These are phyloP conservation scores for Colletotrichum scovillei DNA, from an alignment of 2,329 filamentous ascomycete species.

Conservation along the genomic window DNA sequence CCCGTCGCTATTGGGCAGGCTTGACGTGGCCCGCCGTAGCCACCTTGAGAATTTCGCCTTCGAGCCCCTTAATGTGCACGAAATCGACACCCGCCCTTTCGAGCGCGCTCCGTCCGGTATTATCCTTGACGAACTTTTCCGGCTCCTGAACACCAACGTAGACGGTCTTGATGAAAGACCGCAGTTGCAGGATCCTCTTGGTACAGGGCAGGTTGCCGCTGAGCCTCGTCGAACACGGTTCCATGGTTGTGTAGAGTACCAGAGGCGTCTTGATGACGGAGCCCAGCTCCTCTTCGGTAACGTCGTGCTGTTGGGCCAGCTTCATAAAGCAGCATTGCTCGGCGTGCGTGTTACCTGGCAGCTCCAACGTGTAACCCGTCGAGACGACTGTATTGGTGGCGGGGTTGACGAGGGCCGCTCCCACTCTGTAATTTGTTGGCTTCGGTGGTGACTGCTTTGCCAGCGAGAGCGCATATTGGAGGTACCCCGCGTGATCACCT, in stretches of 20 bases:
- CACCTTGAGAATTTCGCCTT: conserved; percentile 82
- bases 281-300: conserved; percentile 66
- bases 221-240: conserved; percentile 80
- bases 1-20: neutral
- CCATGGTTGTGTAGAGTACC: conserved; percentile 91
- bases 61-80: conserved; percentile 78
- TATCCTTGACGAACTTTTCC: conserved; percentile 87
- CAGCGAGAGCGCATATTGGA: conserved; percentile 79
- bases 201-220: conserved; percentile 83
- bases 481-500: conserved; percentile 61
- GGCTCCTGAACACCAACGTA: conserved; percentile 92
- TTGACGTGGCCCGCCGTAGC: conserved; percentile 82
- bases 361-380: conserved; percentile 91
- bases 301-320: conserved; percentile 60
- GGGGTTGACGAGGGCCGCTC: conserved; percentile 81
- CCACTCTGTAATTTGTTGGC: conserved; percentile 93
- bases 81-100: conserved; percentile 79
- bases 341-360: conserved; percentile 93
- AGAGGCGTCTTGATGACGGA: conserved; percentile 60
- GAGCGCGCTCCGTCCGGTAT: conserved; percentile 78
- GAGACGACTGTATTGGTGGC: conserved; percentile 71
- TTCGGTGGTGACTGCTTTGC: conserved; percentile 85
- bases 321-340: conserved; percentile 94
- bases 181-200: conserved; percentile 77
- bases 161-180: conserved; percentile 76